A percentile compares a stretch with the other conserved stretches of the same genome.
Evolutionary conservation across 352 stramenopile genomes (phyloP).

Genomic region (Blastocystis sp.): DNA sequence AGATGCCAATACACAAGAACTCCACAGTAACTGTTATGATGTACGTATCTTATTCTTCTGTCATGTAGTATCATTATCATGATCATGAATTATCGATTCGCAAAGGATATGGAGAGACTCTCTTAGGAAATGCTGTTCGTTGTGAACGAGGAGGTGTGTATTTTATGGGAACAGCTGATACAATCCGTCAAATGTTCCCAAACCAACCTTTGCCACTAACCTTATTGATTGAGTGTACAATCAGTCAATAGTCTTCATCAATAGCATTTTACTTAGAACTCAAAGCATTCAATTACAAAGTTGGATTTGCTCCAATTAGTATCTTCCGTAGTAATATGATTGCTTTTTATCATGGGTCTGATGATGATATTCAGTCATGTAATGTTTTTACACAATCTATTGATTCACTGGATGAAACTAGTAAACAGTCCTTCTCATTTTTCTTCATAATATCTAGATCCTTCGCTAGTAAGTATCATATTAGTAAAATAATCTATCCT

Average conservation of each 20-base stretch:
- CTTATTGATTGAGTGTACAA: not conserved
- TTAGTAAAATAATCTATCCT: not conserved
- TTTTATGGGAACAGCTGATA: constrained; percentile 18
- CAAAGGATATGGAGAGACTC: not conserved
- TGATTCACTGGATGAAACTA: not conserved
- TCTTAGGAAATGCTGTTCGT: not conserved
- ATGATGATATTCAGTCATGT: not conserved
- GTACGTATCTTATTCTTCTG: not conserved
- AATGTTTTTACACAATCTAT: constrained; percentile 5
- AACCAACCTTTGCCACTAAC: constrained; percentile 22
- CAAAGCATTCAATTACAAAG: constrained; percentile 24
- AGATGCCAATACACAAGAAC: not conserved
- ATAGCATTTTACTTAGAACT: constrained; percentile 43
- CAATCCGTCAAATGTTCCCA: constrained; percentile 23
- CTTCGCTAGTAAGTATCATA: constrained; percentile 40
- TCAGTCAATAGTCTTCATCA: not conserved
- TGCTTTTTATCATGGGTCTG: not conserved
- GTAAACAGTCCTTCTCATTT: not conserved
- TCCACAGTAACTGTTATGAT: constrained; percentile 9
- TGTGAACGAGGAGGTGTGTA: constrained; percentile 36
- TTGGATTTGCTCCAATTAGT: constrained; percentile 12
- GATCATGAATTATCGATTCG: constrained; percentile 10
- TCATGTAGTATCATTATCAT: constrained; percentile 10
- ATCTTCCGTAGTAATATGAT: constrained; percentile 37
- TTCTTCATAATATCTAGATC: not conserved